Base-by-base conservation (phyloP, 2,329 filamentous ascomycete genomes). In the Colletotrichum tabaci region DNA sequence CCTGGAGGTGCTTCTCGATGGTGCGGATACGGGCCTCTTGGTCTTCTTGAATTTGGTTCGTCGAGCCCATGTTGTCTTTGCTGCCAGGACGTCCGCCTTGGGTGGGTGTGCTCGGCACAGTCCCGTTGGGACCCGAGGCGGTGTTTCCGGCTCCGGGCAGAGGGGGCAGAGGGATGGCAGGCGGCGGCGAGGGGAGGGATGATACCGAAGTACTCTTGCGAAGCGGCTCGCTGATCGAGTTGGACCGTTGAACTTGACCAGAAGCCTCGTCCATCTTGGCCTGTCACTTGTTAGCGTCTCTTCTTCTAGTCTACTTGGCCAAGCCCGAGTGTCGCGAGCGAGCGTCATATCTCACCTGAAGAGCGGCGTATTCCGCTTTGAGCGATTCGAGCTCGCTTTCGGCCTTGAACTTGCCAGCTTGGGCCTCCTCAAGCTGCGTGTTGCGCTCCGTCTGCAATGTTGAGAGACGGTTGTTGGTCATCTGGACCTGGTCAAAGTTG, bases 1-100 rank as follows among this genome's bases (percentile, higher is more conserved):
- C 96, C 75, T 93, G 93, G 30, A 99, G 89, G 79, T 98, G 95
- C 86, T 98, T 98, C 86, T 99, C 96, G 74, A 99, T 97, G 8
- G 94, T 97, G 72, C 93, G 92, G 79, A 99, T 97, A 74, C 95
- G 95, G 53, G 94, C 93, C 80, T 99, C 96, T 81, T 98, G 95
- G 77, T 99, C 96, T 78, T 98, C 96, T 72, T 96, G 90, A 75
- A 97, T 89, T 77, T 98, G 95, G 61, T 92, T 90, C 71, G 92
- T 89, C 62, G 85, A 86, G 50, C 92, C 87, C 58, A 83, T 71
- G 58, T 82, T 88, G 77, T 98, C 94, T 80, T 96, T 97, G 86
- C 94, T 97, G 21, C 90, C 87, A 71, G 95, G 94, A 13, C 94
- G 91, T 83, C 76, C 90, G 82, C 78, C 89, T 18, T 74, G 71